Percentiles rank a stretch among this genome's conserved stretches.
Evolutionary conservation across 2,329 filamentous ascomycete species (phyloP).

Genomic region (Sporothrix globosa): DNA sequence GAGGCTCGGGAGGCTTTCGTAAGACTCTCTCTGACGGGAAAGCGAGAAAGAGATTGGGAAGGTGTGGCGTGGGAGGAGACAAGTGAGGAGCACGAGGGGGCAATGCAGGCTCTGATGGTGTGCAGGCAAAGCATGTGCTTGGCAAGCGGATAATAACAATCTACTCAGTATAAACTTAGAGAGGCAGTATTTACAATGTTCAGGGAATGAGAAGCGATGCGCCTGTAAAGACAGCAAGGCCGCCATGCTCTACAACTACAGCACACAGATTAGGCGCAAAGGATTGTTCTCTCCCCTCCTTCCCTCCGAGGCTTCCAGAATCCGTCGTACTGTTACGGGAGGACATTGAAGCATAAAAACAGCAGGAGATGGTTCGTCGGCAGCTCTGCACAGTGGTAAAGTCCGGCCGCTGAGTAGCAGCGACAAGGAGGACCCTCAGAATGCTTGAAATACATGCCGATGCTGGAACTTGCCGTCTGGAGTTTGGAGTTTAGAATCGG

Average conservation of each 20-base stretch:
- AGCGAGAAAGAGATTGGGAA: background rate
- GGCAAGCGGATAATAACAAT: background rate
- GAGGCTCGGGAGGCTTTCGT: background rate
- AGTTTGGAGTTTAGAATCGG: constrained; percentile 19
- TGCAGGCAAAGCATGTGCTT: constrained; percentile 25
- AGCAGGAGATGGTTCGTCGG: background rate
- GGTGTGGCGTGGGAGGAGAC: background rate
- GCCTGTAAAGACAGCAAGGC: background rate
- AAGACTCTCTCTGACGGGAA: no score
- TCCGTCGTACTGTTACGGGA: background rate
- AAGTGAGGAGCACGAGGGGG: background rate
- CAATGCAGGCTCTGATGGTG: constrained; percentile 22
- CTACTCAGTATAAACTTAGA: background rate
- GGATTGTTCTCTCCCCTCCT: background rate
- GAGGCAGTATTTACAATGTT: no score
- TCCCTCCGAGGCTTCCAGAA: constrained; percentile 19
- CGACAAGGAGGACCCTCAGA: background rate
- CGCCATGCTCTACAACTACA: background rate
- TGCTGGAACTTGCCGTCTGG: background rate
- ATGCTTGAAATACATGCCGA: background rate
- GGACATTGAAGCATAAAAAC: background rate
- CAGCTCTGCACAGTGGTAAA: background rate
- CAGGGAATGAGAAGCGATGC: no score
- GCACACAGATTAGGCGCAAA: background rate
- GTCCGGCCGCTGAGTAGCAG: background rate